A percentile compares a stretch with the other conserved stretches of the same genome.
These are phyloP conservation scores for Agrocybe pediades DNA, from an alignment of 768 basidiomycete genomes.

Conservation along the genomic window DNA sequence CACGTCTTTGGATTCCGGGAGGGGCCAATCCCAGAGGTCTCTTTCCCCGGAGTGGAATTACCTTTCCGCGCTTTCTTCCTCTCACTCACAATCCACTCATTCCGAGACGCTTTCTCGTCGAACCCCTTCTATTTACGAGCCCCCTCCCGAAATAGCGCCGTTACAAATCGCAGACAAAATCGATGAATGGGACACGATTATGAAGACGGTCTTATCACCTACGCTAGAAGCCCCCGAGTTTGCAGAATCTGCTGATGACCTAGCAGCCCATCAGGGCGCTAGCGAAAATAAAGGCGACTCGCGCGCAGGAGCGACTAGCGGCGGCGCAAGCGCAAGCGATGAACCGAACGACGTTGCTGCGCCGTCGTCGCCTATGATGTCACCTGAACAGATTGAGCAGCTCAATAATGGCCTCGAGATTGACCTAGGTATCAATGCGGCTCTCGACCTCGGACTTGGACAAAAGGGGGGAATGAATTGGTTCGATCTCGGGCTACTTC, in stretches of 20 bases:
- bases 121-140: slow-evolving; percentile 17
- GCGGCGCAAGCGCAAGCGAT: slow-evolving; percentile 1
- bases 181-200: slow-evolving; percentile 44
- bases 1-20: slow-evolving; percentile 40
- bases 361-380: slow-evolving; percentile 24
- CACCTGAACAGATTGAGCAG: slow-evolving; percentile 38
- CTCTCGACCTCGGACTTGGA: slow-evolving; percentile 41
- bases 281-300: slow-evolving; percentile 9
- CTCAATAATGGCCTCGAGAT: slow-evolving; percentile 35
- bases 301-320: not conserved
- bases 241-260: slow-evolving; percentile 3
- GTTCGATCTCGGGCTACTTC: slow-evolving; percentile 39
- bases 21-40: slow-evolving; percentile 22
- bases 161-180: slow-evolving; percentile 34
- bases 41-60: slow-evolving; percentile 42
- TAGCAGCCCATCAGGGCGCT: slow-evolving; percentile 1
- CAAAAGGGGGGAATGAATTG: slow-evolving; percentile 38
- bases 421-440: slow-evolving; percentile 38
- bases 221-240: slow-evolving; percentile 18
- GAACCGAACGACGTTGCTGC: slow-evolving; percentile 3
- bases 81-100: slow-evolving; percentile 15
- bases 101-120: slow-evolving; percentile 12
- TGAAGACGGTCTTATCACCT: slow-evolving; percentile 36
- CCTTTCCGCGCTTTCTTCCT: slow-evolving; percentile 27
- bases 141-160: slow-evolving; percentile 33